Evolutionary conservation across 2,329 filamentous ascomycete species (phyloP).

Genomic region (Grosmannia penicillata): DNA sequence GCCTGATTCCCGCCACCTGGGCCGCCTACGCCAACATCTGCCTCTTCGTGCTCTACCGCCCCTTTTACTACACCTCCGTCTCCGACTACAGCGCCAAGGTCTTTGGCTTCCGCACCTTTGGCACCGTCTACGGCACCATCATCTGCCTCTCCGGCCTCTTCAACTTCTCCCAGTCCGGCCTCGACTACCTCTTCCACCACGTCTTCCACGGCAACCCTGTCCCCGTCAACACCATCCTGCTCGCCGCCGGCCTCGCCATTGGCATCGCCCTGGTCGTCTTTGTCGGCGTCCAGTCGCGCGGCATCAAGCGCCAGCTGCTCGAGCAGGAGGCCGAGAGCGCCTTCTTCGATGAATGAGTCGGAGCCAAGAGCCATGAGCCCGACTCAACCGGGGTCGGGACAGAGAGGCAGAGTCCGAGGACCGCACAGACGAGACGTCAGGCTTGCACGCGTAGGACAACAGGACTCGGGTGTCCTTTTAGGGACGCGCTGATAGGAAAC

Average conservation of each 20-base stretch:
- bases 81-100: slow-evolving; percentile 85
- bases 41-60: slow-evolving; percentile 73
- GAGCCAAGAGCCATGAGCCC: background rate
- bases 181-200: slow-evolving; percentile 66
- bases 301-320: slow-evolving; percentile 18
- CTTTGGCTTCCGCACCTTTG: slow-evolving; percentile 83
- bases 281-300: slow-evolving; percentile 33
- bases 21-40: slow-evolving; percentile 62
- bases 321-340: slow-evolving; percentile 18
- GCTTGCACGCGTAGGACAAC: too few species aligned
- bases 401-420: too few species aligned
- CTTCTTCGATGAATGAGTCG: slow-evolving; percentile 5
- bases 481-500: too few species aligned
- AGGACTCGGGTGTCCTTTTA: too few species aligned
- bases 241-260: slow-evolving; percentile 45
- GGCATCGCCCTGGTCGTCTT: slow-evolving; percentile 53
- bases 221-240: slow-evolving; percentile 59
- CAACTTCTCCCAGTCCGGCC: slow-evolving; percentile 68
- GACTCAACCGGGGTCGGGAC: too few species aligned
- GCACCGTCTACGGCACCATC: slow-evolving; percentile 83
- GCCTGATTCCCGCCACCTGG: slow-evolving; percentile 53
- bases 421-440: too few species aligned
- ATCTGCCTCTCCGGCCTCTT: slow-evolving; percentile 74
- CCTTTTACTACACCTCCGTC: slow-evolving; percentile 83
- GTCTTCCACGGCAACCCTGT: slow-evolving; percentile 58